Percentiles rank a stretch among this genome's conserved stretches.
Conservation (phyloP, 1,284 basidiomycete species). For the Grifola frondosa region DNA sequence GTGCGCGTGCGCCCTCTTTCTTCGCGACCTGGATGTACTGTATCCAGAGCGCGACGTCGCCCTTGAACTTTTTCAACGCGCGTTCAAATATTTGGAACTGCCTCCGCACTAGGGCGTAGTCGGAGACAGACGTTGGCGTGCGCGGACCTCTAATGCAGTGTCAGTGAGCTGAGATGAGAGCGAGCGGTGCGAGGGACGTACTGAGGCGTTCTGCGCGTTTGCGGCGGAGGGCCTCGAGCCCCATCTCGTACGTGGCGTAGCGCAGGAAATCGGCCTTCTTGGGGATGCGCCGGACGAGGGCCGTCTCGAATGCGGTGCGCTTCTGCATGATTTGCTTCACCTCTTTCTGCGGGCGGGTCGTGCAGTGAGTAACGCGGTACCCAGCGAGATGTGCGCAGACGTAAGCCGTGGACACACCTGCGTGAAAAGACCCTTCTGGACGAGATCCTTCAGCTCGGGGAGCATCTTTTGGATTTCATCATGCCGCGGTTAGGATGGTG, state of each 20-base stretch:
- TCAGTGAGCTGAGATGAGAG: background rate
- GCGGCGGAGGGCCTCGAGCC: constrained; percentile 76
- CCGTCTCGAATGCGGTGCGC: constrained; percentile 82
- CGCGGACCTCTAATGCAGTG: constrained; percentile 22
- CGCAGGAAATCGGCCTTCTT: constrained; percentile 89
- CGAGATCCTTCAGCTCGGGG: constrained; percentile 92
- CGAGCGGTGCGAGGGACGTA: constrained; percentile 40
- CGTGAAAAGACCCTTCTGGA: constrained; percentile 85
- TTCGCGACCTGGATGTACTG: constrained; percentile 87
- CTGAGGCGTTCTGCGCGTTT: constrained; percentile 75
- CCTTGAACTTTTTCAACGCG: constrained; percentile 86
- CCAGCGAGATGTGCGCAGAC: background rate
- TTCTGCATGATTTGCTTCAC: constrained; percentile 85
- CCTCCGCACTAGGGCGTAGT: constrained; percentile 78
- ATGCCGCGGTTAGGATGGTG: background rate
- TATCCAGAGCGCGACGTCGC: constrained; percentile 84
- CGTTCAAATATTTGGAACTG: constrained; percentile 92
- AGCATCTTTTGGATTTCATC: constrained; percentile 72
- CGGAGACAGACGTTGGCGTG: constrained; percentile 70
- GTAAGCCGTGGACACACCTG: constrained; percentile 49
- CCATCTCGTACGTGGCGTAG: constrained; percentile 92
- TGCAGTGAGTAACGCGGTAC: constrained; percentile 20
- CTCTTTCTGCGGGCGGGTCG: constrained; percentile 55
- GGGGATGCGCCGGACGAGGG: constrained; percentile 79
- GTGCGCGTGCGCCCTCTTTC: constrained; percentile 74